Base-by-base conservation (phyloP, 805 yeast genomes). In the Ogataea salicorniae region DNA sequence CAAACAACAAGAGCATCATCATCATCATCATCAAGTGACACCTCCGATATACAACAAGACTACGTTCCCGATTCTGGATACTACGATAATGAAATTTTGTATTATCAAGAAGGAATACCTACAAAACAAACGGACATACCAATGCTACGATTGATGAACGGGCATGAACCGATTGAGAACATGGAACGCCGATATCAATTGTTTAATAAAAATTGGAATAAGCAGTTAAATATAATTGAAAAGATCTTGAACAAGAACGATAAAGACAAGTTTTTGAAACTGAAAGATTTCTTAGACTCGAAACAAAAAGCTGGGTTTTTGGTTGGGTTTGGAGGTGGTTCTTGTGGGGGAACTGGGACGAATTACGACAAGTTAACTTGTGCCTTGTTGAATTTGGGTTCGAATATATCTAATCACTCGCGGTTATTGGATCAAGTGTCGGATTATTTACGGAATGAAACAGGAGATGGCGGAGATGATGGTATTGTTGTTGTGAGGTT, bases 111-210 rank as follows among this genome's bases (percentile, higher is more conserved):
- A 41, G 61, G 61, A 13, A 42, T 51, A 14, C 54, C 60, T 0
- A 38, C 43, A 2, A 42, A 49, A 3, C 55, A 53, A 7, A 49
- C 57, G 6, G 23, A 53, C 4, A 50, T 66, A 6, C 80, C 80
- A 13, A 74, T 77, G 59, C 65, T 72, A 7, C 59, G 63, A 41
- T 59, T 77, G 6, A 49, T 76, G 36, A 68, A 69, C 16, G 80
- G 79, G 1, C 51, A 63, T 15, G 83, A 78, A 54, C 66, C 75
- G 1, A 46, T 54, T 4, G 64, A 60, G 1, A 66, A 70, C 46
- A 66, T 69, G 22, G 47, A 61, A 18, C 54, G 64, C 34, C 57
- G 82, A 50, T 72, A 76, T 71, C 63, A 67, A 34, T 52, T 74
- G 37, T 77, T 69, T 52, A 55, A 65, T 35, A 64, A 64, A 54